Evolutionary conservation across 2,329 filamentous ascomycete species (phyloP).

Genomic region (Monosporascus sp.): DNA sequence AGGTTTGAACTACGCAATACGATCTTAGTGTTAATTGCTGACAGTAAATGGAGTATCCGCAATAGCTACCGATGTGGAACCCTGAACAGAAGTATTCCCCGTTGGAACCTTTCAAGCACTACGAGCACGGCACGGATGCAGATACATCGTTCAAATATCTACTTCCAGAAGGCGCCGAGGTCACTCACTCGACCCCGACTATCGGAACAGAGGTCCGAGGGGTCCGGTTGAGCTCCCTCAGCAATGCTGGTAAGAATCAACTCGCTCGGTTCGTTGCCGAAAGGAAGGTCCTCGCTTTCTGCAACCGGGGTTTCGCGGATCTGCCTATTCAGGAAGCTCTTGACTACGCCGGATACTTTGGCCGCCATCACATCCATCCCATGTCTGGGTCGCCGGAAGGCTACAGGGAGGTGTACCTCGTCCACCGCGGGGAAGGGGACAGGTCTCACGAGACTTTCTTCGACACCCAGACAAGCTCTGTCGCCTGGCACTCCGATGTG

Average conservation of each 20-base stretch:
- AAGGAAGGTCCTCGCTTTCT: slow-evolving; percentile 74
- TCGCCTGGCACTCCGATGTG: slow-evolving; percentile 87
- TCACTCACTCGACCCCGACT: slow-evolving; percentile 62
- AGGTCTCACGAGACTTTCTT: slow-evolving; percentile 56
- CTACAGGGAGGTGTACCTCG: slow-evolving; percentile 70
- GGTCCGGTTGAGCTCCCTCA: slow-evolving; percentile 65
- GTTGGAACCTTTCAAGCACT: slow-evolving; percentile 63
- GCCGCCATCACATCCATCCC: slow-evolving; percentile 76
- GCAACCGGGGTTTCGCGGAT: slow-evolving; percentile 66
- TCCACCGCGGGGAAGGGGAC: slow-evolving; percentile 66
- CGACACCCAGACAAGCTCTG: slow-evolving; percentile 64
- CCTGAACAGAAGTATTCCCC: slow-evolving; percentile 59
- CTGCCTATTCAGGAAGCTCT: slow-evolving; percentile 65
- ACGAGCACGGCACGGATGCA: slow-evolving; percentile 71
- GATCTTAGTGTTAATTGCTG: neutral
- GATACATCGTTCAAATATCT: slow-evolving; percentile 65
- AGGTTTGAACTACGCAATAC: slow-evolving; percentile 6
- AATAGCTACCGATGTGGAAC: slow-evolving; percentile 71
- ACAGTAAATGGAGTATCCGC: slow-evolving; percentile 48
- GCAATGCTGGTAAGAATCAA: slow-evolving; percentile 66
- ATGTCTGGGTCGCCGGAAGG: slow-evolving; percentile 70
- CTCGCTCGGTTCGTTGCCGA: slow-evolving; percentile 70
- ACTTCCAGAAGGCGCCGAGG: slow-evolving; percentile 44
- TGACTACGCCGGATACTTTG: slow-evolving; percentile 69
- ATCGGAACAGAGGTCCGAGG: slow-evolving; percentile 69